Percentiles rank a stretch among this genome's conserved stretches.
Conservation (phyloP, 2,329 filamentous ascomycete species). For the Sarocladium strictum region DNA sequence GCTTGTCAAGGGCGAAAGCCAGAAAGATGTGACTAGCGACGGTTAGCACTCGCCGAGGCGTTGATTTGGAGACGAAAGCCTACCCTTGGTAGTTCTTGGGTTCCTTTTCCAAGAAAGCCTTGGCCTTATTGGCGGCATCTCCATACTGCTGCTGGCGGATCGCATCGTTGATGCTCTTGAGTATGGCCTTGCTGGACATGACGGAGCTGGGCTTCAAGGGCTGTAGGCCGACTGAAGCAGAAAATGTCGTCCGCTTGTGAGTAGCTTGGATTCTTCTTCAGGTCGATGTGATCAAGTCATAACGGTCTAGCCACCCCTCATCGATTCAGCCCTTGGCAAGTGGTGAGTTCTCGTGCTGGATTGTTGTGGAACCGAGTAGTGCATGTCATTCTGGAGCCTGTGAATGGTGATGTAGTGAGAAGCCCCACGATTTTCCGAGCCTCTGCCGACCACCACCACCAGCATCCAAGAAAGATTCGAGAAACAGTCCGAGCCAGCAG, state of each 20-base stretch:
- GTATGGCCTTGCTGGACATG: slow-evolving; percentile 61
- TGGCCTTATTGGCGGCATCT: slow-evolving; percentile 64
- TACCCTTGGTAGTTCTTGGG: slow-evolving; percentile 77
- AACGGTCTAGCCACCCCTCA: background rate
- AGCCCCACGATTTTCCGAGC: slow-evolving; percentile 1
- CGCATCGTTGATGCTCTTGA: slow-evolving; percentile 76
- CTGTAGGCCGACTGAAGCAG: background rate
- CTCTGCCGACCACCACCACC: background rate
- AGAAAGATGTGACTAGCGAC: slow-evolving; percentile 68
- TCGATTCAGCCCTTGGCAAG: background rate
- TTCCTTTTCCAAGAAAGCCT: slow-evolving; percentile 65
- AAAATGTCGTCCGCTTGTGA: background rate
- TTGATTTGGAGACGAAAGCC: slow-evolving; percentile 20
- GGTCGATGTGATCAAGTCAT: background rate
- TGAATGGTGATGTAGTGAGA: background rate
- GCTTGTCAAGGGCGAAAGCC: slow-evolving; percentile 77
- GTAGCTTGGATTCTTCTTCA: background rate
- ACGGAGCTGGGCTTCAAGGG: slow-evolving; percentile 12
- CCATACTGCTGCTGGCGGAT: slow-evolving; percentile 76
- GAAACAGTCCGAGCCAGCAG: too few species aligned
- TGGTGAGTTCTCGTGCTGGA: background rate
- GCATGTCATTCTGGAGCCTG: slow-evolving; percentile 4
- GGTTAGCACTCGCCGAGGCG: slow-evolving; percentile 13
- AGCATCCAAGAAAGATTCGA: background rate
- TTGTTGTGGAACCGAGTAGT: background rate